Percentiles rank a stretch among this genome's conserved stretches.
These are phyloP conservation scores for Eucalyptus erythrocorys DNA, from an alignment of 345 rosid genomes.

Conservation along the genomic window DNA sequence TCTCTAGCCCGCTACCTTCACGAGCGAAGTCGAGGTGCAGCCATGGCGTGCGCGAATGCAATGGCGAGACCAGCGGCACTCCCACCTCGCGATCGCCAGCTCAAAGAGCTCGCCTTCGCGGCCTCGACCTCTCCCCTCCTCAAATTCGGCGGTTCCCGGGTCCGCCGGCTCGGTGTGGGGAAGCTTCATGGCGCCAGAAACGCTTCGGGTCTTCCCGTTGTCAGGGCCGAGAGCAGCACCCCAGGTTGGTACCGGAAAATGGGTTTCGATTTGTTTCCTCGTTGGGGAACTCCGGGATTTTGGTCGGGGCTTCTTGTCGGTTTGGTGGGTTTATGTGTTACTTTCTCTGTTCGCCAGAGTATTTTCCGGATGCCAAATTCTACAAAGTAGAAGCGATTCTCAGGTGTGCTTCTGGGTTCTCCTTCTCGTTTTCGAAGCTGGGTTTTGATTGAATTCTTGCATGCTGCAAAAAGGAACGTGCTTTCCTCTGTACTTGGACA, in stretches of 20 bases:
- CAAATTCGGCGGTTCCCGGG: neutral
- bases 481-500: neutral
- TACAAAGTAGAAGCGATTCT: conserved; percentile 88
- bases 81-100: conserved; percentile 3
- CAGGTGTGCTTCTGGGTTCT: conserved; percentile 19
- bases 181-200: conserved; percentile 6
- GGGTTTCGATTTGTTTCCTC: neutral
- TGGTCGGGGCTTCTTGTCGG: neutral
- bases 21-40: neutral
- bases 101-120: conserved; percentile 8
- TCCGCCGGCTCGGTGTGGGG: conserved; percentile 6
- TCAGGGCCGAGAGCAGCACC: conserved; percentile 43
- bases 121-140: conserved; percentile 13
- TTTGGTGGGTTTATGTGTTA: neutral
- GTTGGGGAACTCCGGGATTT: neutral
- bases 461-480: neutral
- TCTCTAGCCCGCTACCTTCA: neutral
- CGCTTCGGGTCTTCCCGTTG: conserved; percentile 16
- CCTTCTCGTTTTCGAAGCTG: neutral
- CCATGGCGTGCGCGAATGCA: conserved; percentile 19
- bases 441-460: neutral
- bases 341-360: conserved; percentile 9
- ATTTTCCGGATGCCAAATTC: conserved; percentile 60
- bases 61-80: conserved; percentile 8
- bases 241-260: neutral